Base-by-base conservation (phyloP, 495 filamentous ascomycete genomes). In the Clohesyomyces aquaticus region DNA sequence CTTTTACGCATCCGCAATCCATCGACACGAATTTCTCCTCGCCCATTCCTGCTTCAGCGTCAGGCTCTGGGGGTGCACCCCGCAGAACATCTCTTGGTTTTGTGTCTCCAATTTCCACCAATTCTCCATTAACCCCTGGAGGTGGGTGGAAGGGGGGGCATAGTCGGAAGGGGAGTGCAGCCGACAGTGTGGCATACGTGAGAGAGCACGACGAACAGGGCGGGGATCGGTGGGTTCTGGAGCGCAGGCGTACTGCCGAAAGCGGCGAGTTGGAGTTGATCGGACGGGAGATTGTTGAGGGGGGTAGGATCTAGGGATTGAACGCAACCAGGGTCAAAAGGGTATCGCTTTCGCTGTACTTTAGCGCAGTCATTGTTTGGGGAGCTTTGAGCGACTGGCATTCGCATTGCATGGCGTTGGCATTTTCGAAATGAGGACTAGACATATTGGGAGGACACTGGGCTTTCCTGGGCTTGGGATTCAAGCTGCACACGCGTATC, bases 171-270 rank as follows among this genome's bases (percentile, higher is more conserved):
- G 72, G 69, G 9, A 77, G 73, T 43, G 68, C 70, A 14, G 66
- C 74, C 21, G 76, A 77, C 54, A 73, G 72, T 35, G 71, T 77
- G 26, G 63, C 76, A 19, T 78, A 79, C 62, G 73, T 77, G 35
- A 50, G 67, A 4, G 77, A 78, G 55, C 58, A 60, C 35, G 74
- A 71, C 54, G 73, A 71, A 18, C 28, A 26, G 23, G 73, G 68
- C 1, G 59, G 43, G 25, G 72, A 73, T 42, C 28, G 74, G 41
- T 78, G 77, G 77, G 75, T 78, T 49, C 47, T 79, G 53, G 76
- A 79, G 63, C 32, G 75, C 48, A 61, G 77, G 54, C 32, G 75
- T 61, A 78, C 76, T 38, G 73, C 68, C 10, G 74, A 77, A 67
- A 66, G 59, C 48, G 77, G 77, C 12, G 61, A 74, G 73, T 25